Conservation (phyloP, 1,284 basidiomycete species). For the Ustilago hordei region DNA sequence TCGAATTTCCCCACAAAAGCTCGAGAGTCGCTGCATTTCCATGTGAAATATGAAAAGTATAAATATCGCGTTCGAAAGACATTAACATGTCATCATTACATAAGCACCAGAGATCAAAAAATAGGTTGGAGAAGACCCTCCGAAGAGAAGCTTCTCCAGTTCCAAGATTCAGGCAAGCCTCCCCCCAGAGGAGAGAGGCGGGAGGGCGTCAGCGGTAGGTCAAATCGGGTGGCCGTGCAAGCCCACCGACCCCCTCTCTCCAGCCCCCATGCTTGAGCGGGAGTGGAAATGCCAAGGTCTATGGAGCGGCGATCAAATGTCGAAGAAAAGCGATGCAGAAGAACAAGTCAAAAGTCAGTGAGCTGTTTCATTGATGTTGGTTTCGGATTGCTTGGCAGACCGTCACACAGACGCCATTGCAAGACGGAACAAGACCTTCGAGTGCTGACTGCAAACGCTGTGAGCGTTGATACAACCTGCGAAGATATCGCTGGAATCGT, state of each 20-base stretch:
- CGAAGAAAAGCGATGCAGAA: conserved; percentile 5
- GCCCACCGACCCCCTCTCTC: conserved; percentile 57
- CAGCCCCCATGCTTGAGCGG: conserved; percentile 57
- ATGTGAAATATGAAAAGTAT: conserved; percentile 17
- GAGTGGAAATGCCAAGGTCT: conserved; percentile 61
- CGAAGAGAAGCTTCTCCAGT: conserved; percentile 36
- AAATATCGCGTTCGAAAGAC: neutral
- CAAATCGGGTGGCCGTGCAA: conserved; percentile 60
- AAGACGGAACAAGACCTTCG: neutral
- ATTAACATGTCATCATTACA: conserved; percentile 26
- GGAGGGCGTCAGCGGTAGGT: conserved; percentile 56
- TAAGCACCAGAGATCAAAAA: conserved; percentile 24
- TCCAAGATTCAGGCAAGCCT: conserved; percentile 57
- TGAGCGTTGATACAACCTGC: neutral
- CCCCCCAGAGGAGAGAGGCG: conserved; percentile 57
- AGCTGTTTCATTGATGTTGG: neutral
- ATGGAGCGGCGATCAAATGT: conserved; percentile 12
- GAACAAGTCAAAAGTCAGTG: conserved; percentile 7
- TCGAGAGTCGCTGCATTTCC: conserved; percentile 3
- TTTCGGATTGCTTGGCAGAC: neutral
- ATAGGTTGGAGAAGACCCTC: conserved; percentile 26
- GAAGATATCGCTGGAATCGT: neutral
- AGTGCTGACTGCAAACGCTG: neutral
- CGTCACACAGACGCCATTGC: neutral
- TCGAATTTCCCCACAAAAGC: conserved; percentile 18